Evolutionary conservation across 495 filamentous ascomycete genomes (phyloP), one percentile per base, ranked within the genome.

Genomic region (Hypoxylon rickii): DNA sequence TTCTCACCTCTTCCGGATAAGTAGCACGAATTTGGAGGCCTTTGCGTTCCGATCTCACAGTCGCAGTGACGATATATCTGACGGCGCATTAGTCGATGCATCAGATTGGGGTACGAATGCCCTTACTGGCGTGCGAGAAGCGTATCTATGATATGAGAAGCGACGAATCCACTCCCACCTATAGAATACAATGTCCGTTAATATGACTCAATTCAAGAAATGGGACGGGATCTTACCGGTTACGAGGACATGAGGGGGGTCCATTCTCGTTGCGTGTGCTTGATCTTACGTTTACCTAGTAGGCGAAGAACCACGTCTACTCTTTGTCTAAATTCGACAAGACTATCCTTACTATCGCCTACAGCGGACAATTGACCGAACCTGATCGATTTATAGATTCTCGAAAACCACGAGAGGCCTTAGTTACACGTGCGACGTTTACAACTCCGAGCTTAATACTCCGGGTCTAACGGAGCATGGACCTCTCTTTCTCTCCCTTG

Each of bases 61-160:
- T 29, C 7, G 22, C 13, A 2, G 22, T 44, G 20, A 44, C 40
- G 22, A 2, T 29, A 16, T 44, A 44, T 19, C 40, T 44, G 7
- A n/a, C 29, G 11, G 40, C 6, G 10, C 29, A n/a, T 44, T 16
- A 44, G 22, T n/a, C 22, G 6, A 19, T 7, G 7, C 10, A 18
- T 38, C 6, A 34, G 12, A 17, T 16, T 13, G 3, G 7, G 7
- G 7, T 8, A 7, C 18, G 7, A 16, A 44, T 16, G 21, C 40
- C n/a, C n/a, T 44, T 21, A 44, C 40, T 44, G 40, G 40, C 40
- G 40, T 1, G 40, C 40, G 16, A 44, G 40, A n/a, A 44, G 40
- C 21, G 21, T 7, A 29, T 44, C 40, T n/a, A 44, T 12, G 21
- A 44, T 44, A 16, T 44, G 40, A 7, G 40, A 44, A 29, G 40